Base-by-base conservation (phyloP, 768 basidiomycete species). In the Porpolomopsis calyptriformis region DNA sequence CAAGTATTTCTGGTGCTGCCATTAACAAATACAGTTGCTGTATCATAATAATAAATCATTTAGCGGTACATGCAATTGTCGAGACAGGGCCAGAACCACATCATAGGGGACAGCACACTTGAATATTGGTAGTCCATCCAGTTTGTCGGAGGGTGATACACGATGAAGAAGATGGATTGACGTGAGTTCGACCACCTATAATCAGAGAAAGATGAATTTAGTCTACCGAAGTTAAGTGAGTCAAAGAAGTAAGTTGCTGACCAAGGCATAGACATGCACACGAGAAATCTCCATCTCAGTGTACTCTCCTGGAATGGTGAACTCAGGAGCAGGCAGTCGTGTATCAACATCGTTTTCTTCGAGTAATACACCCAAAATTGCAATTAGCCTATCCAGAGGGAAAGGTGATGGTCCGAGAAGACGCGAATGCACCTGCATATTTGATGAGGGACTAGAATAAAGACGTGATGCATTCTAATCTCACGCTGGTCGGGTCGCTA, bases 361-460 rank as follows among this genome's bases (percentile, higher is more conserved):
- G 10, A 89, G 53, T 1, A 96, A 61, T 0, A 79, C 73, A 1
- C 85, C 88, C 1, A 92, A 70, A 43, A 93, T 83, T 0, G 86
- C 89, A 3, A 87, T 56, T 45, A 94, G 64, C 24, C 91, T 66
- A 55, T 93, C 91, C 1, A 92, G 60, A 0, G 84, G 77, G 57
- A 93, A 93, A 1, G 81, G 62, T 26, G 73, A 68, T 2, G 91
- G 90, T 1, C 91, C 90, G 2, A 85, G 63, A 3, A 91, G 71
- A n/a, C 81, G 68, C 55, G 89, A 86, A 1, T 89, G 76, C 12
- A 82, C 66, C 83, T 87, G 38, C 20, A 43, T 43, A n/a, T 8
- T n/a, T 12, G 24, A 23, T 7, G 23, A 6, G 20, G 29, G 16
- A 8, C 4, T 22, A 14, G 10, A 20, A 4, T 40, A 24, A 29